These are phyloP conservation scores for Plectranthus barbatus DNA, from an alignment of 257 asterid species.

Conservation along the genomic window DNA sequence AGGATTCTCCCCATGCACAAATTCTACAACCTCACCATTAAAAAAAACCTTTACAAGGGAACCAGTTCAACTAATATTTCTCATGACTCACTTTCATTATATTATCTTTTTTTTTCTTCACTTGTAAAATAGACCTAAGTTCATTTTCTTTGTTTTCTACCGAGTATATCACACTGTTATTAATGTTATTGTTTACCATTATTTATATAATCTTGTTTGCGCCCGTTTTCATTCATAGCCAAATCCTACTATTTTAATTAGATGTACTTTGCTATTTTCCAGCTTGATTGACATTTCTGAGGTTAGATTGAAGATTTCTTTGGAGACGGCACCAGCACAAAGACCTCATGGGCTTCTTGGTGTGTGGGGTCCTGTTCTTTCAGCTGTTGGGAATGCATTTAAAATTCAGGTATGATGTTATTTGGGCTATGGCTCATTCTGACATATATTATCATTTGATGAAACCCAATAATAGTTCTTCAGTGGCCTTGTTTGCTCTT, in stretches of 20 bases:
- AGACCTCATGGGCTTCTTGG: constrained; percentile 94
- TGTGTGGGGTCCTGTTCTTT: constrained; percentile 93
- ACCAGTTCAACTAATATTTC: not conserved
- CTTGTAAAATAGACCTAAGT: not conserved
- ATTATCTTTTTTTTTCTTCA: not conserved
- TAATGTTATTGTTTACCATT: not conserved
- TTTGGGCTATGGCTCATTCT: not conserved
- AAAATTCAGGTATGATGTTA: constrained; percentile 64
- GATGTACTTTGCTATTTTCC: constrained; percentile 20
- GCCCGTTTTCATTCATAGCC: not conserved
- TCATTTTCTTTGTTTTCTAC: not conserved
- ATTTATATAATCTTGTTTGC: not conserved
- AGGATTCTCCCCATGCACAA: not conserved
- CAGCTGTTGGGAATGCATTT: constrained; percentile 96
- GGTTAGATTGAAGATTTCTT: constrained; percentile 73
- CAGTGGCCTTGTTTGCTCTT: not conserved
- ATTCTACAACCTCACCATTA: not conserved
- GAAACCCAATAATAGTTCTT: not conserved
- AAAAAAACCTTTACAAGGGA: too few relatives aligned
- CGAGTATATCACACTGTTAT: not conserved
- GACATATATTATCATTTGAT: not conserved
- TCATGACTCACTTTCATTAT: not conserved
- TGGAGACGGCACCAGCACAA: constrained; percentile 90
- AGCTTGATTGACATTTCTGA: constrained; percentile 95
- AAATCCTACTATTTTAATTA: constrained; percentile 1